Base-by-base conservation (phyloP, 1,284 basidiomycete genomes). In the Cutaneotrichosporon daszewskae region DNA sequence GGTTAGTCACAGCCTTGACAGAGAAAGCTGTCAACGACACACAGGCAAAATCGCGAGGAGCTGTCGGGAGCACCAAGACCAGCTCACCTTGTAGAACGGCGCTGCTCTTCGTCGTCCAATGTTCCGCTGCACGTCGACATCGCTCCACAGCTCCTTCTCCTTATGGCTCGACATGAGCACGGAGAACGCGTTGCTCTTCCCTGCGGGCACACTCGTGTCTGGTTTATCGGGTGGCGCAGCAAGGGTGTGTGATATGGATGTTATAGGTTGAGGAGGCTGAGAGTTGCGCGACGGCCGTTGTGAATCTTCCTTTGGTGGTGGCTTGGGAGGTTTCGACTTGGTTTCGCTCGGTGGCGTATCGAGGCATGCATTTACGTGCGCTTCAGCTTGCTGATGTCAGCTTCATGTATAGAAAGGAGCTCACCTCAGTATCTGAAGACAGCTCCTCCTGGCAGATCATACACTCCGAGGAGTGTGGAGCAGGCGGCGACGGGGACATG, bases 1-100 rank as follows among this genome's bases (percentile, higher is more conserved):
- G 25, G 27, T 35, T 23, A 33, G 32, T n/a, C n/a, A n/a, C n/a
- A n/a, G n/a, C n/a, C n/a, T n/a, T n/a, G n/a, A n/a, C n/a, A n/a
- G n/a, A n/a, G n/a, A n/a, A n/a, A n/a, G n/a, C n/a, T n/a, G n/a
- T n/a, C n/a, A n/a, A n/a, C n/a, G n/a, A n/a, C n/a, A n/a, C n/a
- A n/a, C n/a, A n/a, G n/a, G n/a, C n/a, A n/a, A n/a, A n/a, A n/a
- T n/a, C n/a, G n/a, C n/a, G n/a, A n/a, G n/a, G n/a, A n/a, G n/a
- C n/a, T n/a, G n/a, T n/a, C n/a, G n/a, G 6, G 8, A 16, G 8
- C 1, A 5, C 3, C 5, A 1, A 13, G 1, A 1, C 6, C 2
- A 64, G 46, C 55, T 34, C 34, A 91, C 79, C 72, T 95, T 96
- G 72, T 92, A 95, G 64, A 95, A 95, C 0, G 91, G 91, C 1